Percentiles rank a stretch among this genome's conserved stretches.
Evolutionary conservation across 2,329 filamentous ascomycete genomes (phyloP).

Genomic region (Aquanectria penicillioides): DNA sequence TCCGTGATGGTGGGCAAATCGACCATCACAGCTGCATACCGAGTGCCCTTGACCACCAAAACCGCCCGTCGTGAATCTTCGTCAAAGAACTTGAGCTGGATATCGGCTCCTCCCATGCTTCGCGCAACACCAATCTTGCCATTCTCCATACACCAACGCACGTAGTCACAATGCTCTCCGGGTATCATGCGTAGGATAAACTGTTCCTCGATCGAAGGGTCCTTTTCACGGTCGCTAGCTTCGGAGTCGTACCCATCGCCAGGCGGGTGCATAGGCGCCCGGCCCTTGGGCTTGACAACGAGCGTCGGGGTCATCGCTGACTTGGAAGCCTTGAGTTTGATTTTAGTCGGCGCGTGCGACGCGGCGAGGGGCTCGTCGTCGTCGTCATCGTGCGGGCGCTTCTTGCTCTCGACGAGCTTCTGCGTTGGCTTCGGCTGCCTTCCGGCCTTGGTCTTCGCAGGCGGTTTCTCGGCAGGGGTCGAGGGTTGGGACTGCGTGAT

Average conservation of each 20-base stretch:
- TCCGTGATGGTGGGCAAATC: constrained; percentile 90
- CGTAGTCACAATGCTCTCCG: constrained; percentile 85
- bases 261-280: constrained; percentile 72
- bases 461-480: constrained; percentile 48
- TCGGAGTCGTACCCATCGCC: constrained; percentile 98
- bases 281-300: constrained; percentile 72
- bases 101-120: constrained; percentile 75
- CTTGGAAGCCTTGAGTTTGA: constrained; percentile 61
- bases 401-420: constrained; percentile 67
- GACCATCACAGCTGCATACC: constrained; percentile 82
- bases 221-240: constrained; percentile 86
- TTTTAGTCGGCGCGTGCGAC: constrained; percentile 57
- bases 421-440: constrained; percentile 68
- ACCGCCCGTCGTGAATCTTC: constrained; percentile 77
- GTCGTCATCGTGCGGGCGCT: constrained; percentile 67
- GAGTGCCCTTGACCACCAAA: constrained; percentile 73
- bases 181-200: constrained; percentile 90
- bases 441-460: constrained; percentile 67
- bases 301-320: constrained; percentile 48
- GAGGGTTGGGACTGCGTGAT: constrained; percentile 51
- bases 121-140: constrained; percentile 77
- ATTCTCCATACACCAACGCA: constrained; percentile 79
- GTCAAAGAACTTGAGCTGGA: constrained; percentile 83
- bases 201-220: constrained; percentile 89
- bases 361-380: constrained; percentile 54